Evolutionary conservation across 2,329 filamentous ascomycete species (phyloP).

Genomic region (Emergomyces orientalis): DNA sequence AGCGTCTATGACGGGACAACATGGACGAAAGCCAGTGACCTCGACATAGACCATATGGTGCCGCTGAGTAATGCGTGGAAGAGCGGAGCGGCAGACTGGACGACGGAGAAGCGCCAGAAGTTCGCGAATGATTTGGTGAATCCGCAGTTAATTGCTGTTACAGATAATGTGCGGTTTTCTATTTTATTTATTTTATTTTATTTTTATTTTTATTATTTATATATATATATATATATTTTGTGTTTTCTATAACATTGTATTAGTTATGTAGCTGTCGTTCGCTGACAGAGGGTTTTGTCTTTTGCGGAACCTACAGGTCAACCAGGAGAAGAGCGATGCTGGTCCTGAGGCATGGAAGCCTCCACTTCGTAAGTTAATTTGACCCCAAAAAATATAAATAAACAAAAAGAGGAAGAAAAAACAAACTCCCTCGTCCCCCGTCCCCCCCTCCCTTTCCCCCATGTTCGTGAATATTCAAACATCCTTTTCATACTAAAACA

Average conservation of each 20-base stretch:
- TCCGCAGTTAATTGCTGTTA: slow-evolving; percentile 72
- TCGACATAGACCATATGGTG: slow-evolving; percentile 80
- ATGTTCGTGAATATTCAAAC: neutral
- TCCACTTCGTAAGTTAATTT: slow-evolving; percentile 42
- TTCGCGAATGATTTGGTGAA: slow-evolving; percentile 71
- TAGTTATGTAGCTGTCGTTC: too few relatives aligned
- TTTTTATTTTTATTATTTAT: neutral
- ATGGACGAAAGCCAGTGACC: slow-evolving; percentile 58
- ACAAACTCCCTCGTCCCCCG: too few relatives aligned
- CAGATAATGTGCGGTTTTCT: slow-evolving; percentile 45
- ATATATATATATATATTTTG: too few relatives aligned
- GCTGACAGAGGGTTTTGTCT: neutral
- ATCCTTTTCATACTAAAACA: neutral
- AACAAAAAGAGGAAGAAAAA: neutral
- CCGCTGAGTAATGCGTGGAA: slow-evolving; percentile 74
- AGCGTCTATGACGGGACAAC: slow-evolving; percentile 65
- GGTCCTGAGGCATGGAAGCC: slow-evolving; percentile 72
- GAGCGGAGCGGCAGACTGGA: slow-evolving; percentile 66
- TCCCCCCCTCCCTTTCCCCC: too few relatives aligned
- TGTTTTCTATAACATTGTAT: too few relatives aligned
- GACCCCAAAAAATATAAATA: too few relatives aligned
- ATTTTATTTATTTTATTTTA: neutral
- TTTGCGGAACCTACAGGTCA: slow-evolving; percentile 37
- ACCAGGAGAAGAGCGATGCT: slow-evolving; percentile 62
- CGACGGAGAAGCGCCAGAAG: slow-evolving; percentile 52